phyloP scores from a whole-genome alignment of 2,329 filamentous ascomycete species.

The Pseudomassariella vexata region DNA sequence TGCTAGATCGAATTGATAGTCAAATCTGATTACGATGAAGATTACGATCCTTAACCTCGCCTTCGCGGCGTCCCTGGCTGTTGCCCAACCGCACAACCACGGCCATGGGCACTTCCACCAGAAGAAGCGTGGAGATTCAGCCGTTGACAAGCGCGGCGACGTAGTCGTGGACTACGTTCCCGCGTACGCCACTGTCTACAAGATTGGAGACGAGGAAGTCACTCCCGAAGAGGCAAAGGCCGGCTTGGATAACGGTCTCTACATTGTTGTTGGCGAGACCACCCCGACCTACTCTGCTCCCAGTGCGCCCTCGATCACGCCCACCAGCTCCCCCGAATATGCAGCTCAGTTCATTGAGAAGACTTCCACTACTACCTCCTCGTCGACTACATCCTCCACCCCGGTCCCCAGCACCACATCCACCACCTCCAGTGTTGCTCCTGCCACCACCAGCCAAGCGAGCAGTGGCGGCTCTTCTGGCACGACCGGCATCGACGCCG shows the following conservation, averaged over 20 bases:
- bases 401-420: conserved; percentile 15
- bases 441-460: conserved; percentile 19
- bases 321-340: conserved; percentile 26
- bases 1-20: conserved; percentile 13
- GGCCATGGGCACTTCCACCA: conserved; percentile 54
- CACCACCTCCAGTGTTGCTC: conserved; percentile 16
- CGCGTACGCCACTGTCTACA: conserved; percentile 63
- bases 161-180: conserved; percentile 48
- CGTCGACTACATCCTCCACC: conserved; percentile 26
- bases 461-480: conserved; percentile 16
- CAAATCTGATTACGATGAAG: conserved; percentile 35
- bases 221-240: conserved; percentile 58
- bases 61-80: conserved; percentile 47
- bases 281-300: conserved; percentile 46
- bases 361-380: conserved; percentile 9
- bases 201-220: conserved; percentile 60
- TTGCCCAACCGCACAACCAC: conserved; percentile 55
- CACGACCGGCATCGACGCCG: conserved; percentile 51
- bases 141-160: conserved; percentile 42
- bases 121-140: conserved; percentile 45
- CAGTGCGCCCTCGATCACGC: conserved; percentile 22
- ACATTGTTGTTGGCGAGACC: conserved; percentile 57
- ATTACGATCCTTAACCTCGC: conserved; percentile 38
- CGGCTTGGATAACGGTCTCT: conserved; percentile 67
- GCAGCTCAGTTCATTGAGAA: conserved; percentile 25